A percentile compares a stretch with the other conserved stretches of the same genome.
Evolutionary conservation across 2,329 filamentous ascomycete genomes (phyloP).

Genomic region (Cylindrodendrum hubeiense): DNA sequence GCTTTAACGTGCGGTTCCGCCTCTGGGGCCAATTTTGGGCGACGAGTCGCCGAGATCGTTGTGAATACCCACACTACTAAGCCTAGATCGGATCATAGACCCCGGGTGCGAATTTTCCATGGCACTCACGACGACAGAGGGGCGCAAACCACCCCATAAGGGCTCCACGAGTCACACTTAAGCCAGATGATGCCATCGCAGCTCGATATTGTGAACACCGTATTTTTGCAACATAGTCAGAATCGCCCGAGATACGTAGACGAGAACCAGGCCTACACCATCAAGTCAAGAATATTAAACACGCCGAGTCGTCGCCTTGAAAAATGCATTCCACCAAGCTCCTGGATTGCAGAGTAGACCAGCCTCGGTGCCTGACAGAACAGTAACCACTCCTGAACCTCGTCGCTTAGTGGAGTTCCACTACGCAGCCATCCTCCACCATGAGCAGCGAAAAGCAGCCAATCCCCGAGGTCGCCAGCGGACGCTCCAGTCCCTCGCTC

Average conservation of each 20-base stretch:
- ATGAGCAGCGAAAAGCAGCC: slow-evolving; percentile 28
- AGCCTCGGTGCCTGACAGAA: not conserved
- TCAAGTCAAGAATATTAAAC: not conserved
- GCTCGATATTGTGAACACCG: slow-evolving; percentile 1
- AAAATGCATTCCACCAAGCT: not conserved
- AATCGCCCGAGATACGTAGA: not conserved
- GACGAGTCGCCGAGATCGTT: not conserved
- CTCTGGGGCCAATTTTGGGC: not conserved
- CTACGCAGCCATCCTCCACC: not conserved
- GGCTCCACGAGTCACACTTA: not conserved
- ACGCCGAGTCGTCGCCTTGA: not conserved
- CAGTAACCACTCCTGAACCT: not conserved
- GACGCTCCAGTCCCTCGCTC: slow-evolving; percentile 9
- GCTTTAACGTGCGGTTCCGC: not conserved
- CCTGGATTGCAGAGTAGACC: not conserved
- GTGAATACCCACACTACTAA: not conserved
- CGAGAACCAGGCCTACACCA: not conserved
- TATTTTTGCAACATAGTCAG: not conserved
- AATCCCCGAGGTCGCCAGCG: not conserved
- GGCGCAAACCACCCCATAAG: not conserved
- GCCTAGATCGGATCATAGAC: not conserved
- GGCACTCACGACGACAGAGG: not conserved
- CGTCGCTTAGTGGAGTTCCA: not conserved
- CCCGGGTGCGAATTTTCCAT: not conserved
- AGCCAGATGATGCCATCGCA: not conserved